Evolutionary conservation across 176 grass and related monocot species (phyloP).

Genomic region (Neostapfia colusana): DNA sequence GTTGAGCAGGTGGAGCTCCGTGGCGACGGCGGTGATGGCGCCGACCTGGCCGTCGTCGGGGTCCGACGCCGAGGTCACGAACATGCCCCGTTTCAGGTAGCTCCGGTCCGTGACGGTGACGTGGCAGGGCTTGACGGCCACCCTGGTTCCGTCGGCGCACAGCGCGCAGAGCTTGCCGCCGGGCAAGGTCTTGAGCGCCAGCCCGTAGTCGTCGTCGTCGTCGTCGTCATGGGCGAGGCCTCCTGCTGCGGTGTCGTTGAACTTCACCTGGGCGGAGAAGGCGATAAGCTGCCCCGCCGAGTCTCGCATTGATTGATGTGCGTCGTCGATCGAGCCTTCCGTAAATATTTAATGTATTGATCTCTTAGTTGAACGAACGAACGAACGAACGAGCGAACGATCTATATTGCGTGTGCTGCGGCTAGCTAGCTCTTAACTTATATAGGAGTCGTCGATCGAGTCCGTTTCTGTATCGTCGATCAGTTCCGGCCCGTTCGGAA

Average conservation of each 20-base stretch:
- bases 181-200: neutral
- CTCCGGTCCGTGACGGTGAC: neutral
- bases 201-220: neutral
- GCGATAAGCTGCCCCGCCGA: neutral
- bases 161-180: neutral
- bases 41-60: constrained; percentile 8
- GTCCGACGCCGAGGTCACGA: neutral
- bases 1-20: neutral
- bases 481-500: too few relatives aligned
- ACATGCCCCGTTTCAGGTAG: neutral
- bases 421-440: too few relatives aligned
- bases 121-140: neutral
- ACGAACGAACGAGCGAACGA: too few relatives aligned
- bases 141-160: neutral
- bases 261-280: neutral
- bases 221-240: neutral
- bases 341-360: too few relatives aligned
- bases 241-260: neutral
- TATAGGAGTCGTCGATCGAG: too few relatives aligned
- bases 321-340: too few relatives aligned
- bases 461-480: too few relatives aligned
- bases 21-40: neutral
- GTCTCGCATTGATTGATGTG: neutral
- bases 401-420: too few relatives aligned
- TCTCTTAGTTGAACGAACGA: too few relatives aligned